Evolutionary conservation across 2,329 filamentous ascomycete species (phyloP), one percentile per base, ranked within the genome.

Genomic region (Colletotrichum limetticola): DNA sequence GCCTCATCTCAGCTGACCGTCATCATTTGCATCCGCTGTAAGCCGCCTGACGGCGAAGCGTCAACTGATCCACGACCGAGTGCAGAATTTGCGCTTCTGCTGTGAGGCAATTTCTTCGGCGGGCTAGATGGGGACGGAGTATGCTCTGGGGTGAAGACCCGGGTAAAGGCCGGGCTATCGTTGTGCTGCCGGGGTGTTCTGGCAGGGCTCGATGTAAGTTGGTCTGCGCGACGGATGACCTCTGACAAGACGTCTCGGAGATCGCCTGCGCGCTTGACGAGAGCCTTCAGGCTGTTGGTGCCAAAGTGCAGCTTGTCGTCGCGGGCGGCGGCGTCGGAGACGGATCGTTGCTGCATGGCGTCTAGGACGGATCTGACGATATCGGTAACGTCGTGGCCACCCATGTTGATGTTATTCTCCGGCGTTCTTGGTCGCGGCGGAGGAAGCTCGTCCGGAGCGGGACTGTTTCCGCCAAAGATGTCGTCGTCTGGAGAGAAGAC

Each of bases 401-500:
- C 73, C 64, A 78, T 81, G 46, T 74, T 75, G 4, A 78, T 72
- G 56, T 79, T 81, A 58, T 82, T 82, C 66, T 84, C 83, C 1
- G 84, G 83, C 22, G 83, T 85, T 53, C 80, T 86, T 76, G 72
- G 87, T 80, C 35, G 86, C 83, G 79, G 71, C 14, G 79, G 76
- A n/a, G 76, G 72, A 1, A 76, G 61, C 3, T 86, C 83, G 42
- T 87, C 85, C 3, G 79, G 72, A 19, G 84, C 74, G 12, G 86
- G 85, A 83, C 85, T 87, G 71, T 83, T 86, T 24, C 86, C 82
- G 26, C 88, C 91, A 79, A 92, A 92, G 19, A 92, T 91, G 77
- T 92, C 91, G 72, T 92, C 91, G 6, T 92, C 91, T 0, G 90
- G 89, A 1, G 88, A 89, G 75, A 92, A 91, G 30, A 92, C 90